phyloP scores from a whole-genome alignment of 495 filamentous ascomycete genomes.

The Hypoxylon fragiforme region DNA sequence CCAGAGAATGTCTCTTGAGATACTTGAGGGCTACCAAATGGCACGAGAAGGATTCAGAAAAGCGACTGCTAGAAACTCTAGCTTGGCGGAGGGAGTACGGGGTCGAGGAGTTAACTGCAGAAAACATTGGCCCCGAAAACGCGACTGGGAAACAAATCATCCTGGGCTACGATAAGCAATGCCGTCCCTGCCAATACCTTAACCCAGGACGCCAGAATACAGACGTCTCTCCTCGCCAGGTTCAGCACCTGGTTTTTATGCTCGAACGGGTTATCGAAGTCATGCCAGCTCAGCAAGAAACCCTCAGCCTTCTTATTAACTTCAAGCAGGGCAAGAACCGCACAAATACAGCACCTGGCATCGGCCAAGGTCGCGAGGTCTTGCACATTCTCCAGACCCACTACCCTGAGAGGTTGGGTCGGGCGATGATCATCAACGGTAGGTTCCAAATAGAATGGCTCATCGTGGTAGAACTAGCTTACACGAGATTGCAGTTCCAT shows the following conservation, averaged over 20 bases:
- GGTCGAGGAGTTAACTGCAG: slow-evolving; percentile 69
- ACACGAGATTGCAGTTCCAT: slow-evolving; percentile 65
- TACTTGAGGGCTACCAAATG: slow-evolving; percentile 95
- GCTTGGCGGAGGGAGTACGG: slow-evolving; percentile 90
- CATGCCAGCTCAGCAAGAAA: slow-evolving; percentile 84
- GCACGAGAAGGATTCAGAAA: slow-evolving; percentile 73
- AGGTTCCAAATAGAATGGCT: slow-evolving; percentile 33
- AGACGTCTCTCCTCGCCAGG: slow-evolving; percentile 81
- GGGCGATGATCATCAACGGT: slow-evolving; percentile 86
- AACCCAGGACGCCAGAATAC: slow-evolving; percentile 92
- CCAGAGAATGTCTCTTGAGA: slow-evolving; percentile 86
- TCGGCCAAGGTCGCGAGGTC: slow-evolving; percentile 76
- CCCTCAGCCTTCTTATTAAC: slow-evolving; percentile 81
- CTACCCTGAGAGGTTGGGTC: slow-evolving; percentile 90
- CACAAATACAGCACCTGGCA: slow-evolving; percentile 72
- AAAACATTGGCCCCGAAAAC: slow-evolving; percentile 87
- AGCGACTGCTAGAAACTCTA: slow-evolving; percentile 76
- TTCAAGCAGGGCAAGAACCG: slow-evolving; percentile 71
- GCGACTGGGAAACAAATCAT: slow-evolving; percentile 94
- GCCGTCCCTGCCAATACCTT: slow-evolving; percentile 84
- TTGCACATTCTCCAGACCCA: slow-evolving; percentile 90
- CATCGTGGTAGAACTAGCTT: slow-evolving; percentile 1
- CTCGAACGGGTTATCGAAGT: slow-evolving; percentile 86
- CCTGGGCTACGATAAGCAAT: slow-evolving; percentile 81
- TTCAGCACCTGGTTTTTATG: slow-evolving; percentile 95